Percentiles rank a stretch among this genome's conserved stretches.
Conservation (phyloP, 768 basidiomycete species). For the Lactarius sanguifluus region DNA sequence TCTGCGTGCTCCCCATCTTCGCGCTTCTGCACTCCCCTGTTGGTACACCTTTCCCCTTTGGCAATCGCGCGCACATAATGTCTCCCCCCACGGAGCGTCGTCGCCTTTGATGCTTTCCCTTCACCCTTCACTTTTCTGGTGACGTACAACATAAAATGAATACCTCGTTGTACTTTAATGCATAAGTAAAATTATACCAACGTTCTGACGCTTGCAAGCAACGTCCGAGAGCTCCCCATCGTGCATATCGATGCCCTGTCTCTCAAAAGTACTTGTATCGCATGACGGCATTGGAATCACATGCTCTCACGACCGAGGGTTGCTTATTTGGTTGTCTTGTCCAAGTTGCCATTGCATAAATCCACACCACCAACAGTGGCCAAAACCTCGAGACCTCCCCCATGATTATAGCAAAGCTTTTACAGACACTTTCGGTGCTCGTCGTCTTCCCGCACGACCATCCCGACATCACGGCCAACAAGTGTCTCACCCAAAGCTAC, state of each 20-base stretch:
- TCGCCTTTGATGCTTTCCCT: not conserved
- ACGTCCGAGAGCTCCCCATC: no score
- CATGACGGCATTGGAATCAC: not conserved
- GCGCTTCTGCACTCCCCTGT: not conserved
- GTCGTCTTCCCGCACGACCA: constrained; percentile 49
- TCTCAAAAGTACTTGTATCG: no score
- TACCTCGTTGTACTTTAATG: not conserved
- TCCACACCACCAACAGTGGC: not conserved
- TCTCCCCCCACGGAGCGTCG: not conserved
- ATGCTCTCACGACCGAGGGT: not conserved
- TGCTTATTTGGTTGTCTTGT: not conserved
- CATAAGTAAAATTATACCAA: not conserved
- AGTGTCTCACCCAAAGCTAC: constrained; percentile 52
- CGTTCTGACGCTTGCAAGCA: not conserved
- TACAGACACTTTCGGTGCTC: constrained; percentile 30
- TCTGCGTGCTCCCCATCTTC: not conserved
- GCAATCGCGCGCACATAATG: no score
- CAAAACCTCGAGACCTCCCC: not conserved
- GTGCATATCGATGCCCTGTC: no score
- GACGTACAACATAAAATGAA: not conserved
- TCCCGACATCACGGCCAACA: constrained; percentile 38
- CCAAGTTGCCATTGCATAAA: not conserved
- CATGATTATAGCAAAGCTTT: constrained; percentile 25
- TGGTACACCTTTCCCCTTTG: not conserved
- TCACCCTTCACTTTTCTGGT: not conserved